Base-by-base conservation (phyloP, 805 yeast genomes). In the Kodamaea lidongshanica region DNA sequence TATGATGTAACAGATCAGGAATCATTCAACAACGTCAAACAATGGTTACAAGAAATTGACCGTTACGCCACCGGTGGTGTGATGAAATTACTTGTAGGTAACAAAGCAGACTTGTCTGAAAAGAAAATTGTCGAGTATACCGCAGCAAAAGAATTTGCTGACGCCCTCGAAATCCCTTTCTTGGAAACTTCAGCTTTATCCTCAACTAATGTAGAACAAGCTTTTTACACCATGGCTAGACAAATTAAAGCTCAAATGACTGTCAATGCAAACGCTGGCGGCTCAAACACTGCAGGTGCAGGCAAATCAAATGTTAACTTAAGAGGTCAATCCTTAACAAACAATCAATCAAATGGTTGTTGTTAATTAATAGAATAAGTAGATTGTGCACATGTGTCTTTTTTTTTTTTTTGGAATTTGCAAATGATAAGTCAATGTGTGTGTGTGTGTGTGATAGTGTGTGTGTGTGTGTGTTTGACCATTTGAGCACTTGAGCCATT, bases 1-100 rank as follows among this genome's bases (percentile, higher is more conserved):
- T 89, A 92, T 59, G 98, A 89, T 56, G 96, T 92, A 26, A 92
- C 98, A 30, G 97, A 92, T 61, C 96, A 86, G 63, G 95, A 86
- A 58, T 81, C 87, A 11, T 89, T 89, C 70, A 85, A 86, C 63
- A 87, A 92, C 57, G 96, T 89, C 48, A 88, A 87, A 65, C 95
- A 87, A 65, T 89, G 98, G 98, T 71, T 89, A 60, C 96, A 88
- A 66, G 98, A 89, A 62, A 92, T 89, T 53, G 98, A 89, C 65
- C 79, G 97, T 52, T 89, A 88, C 61, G 98, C 97, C 32, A 89
- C 96, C 12, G 94, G 94, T 40, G 96, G 96, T 23, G 97, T 89
- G 26, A 82, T 85, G 79, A 89, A 89, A 67, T 70, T 89, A 55
- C 71, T 89, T 44, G 97, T 89, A 29, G 98, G 98, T 49, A 89